Base-by-base conservation (phyloP, 306 rosid species). In the Dryas alaskensis region DNA sequence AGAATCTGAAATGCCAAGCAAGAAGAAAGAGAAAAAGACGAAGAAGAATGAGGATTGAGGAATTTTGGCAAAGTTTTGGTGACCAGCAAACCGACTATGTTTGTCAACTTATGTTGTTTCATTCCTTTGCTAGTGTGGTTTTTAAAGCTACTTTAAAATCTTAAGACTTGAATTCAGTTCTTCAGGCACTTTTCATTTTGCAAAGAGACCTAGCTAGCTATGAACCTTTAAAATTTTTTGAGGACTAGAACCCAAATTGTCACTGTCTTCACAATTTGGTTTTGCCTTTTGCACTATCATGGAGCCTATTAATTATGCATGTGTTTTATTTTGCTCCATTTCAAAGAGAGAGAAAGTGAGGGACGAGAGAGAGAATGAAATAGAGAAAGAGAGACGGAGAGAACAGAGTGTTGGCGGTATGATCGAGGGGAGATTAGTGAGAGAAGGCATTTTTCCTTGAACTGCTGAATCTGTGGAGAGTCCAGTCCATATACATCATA, bases 401-500 rank as follows among this genome's bases (percentile, higher is more conserved):
- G 22, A 22, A 22, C 22, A 22, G 22, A 22, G 22, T 22, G 22
- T 22, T 22, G 22, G 22, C 22, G 22, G 22, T 22, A 22, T 22
- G 22, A 22, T 22, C 22, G 22, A 22, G 22, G 22, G 22, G 22
- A 94, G 90, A 76, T 88, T 92, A 17, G 86, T 40, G 52, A 89
- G 84, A 70, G 92, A 91, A 6, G 97, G 99, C 88, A 94, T 88
- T 81, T 92, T 94, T 66, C 96, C 98, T 89, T 88, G 96, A 85
- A 80, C 80, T 64, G 89, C 82, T 9, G 97, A 83, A 82, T 91
- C 91, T 9, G 83, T 70, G 67, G 82, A 84, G 58, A 19, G 19
- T 19, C 19, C 19, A 84, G 79, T 65, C 93, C 90, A 69, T 77
- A 87, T 71, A 92, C 85, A 76, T 94, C 99, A 80, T 94, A 94